phyloP scores from a whole-genome alignment of 495 filamentous ascomycete species.

The Massariosphaeria phaeospora region DNA sequence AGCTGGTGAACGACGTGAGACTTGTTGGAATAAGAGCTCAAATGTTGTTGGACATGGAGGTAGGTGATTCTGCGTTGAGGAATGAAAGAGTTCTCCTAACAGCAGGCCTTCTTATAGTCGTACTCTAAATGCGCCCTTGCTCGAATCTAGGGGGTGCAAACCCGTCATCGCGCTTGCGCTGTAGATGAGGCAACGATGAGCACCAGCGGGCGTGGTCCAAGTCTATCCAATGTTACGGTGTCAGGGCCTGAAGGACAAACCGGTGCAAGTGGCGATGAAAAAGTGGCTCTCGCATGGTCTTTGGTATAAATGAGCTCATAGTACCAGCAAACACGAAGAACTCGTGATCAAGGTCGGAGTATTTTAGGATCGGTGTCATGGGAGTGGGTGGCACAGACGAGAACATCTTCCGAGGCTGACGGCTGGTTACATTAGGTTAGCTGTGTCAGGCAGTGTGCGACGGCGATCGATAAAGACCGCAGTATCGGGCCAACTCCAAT shows the following conservation, averaged over 20 bases:
- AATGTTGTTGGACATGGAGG: neutral
- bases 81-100: neutral
- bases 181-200: slow-evolving; percentile 1
- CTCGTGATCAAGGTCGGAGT: slow-evolving; percentile 6
- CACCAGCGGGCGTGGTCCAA: slow-evolving; percentile 3
- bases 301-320: slow-evolving; percentile 6
- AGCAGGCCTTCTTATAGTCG: slow-evolving; percentile 16
- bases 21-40: neutral
- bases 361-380: slow-evolving; percentile 24
- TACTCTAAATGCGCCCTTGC: neutral
- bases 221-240: slow-evolving; percentile 16
- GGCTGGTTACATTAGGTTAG: slow-evolving; percentile 22
- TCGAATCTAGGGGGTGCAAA: neutral
- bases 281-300: slow-evolving; percentile 3
- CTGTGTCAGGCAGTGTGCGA: neutral
- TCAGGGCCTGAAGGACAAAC: neutral
- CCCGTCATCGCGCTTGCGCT: neutral
- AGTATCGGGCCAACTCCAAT: neutral
- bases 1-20: neutral
- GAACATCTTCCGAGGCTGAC: slow-evolving; percentile 4
- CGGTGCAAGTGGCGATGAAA: slow-evolving; percentile 15
- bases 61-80: neutral
- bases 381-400: slow-evolving; percentile 8
- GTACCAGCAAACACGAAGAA: slow-evolving; percentile 3
- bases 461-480: neutral